These are phyloP conservation scores for Friedmanniomyces simplex DNA, from an alignment of 495 filamentous ascomycete species.

Conservation along the genomic window DNA sequence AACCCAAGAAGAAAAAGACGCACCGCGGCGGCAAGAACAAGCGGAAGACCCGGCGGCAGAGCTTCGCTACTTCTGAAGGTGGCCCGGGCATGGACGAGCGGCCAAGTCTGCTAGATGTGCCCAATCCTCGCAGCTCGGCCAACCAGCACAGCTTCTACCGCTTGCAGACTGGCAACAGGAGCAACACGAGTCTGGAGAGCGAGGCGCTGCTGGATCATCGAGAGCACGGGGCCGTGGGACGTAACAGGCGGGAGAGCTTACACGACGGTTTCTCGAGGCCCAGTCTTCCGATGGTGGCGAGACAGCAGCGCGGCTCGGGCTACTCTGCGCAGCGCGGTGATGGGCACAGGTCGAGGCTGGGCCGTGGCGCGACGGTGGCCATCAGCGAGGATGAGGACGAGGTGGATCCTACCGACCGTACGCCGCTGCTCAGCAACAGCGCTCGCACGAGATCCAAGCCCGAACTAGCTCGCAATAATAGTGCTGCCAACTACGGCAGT, in stretches of 20 bases:
- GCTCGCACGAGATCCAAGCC: constrained; percentile 13
- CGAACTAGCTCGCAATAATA: constrained; percentile 8
- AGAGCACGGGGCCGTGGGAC: constrained; percentile 2
- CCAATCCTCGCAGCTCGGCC: constrained; percentile 21
- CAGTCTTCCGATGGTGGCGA: constrained; percentile 10
- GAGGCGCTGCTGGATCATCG: constrained; percentile 33
- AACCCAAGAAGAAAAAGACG: constrained; percentile 32
- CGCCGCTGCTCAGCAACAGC: constrained; percentile 25
- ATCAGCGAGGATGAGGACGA: constrained; percentile 25
- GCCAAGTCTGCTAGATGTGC: constrained; percentile 27
- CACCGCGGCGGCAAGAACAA: constrained; percentile 50
- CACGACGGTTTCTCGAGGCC: constrained; percentile 10
- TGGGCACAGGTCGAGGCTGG: background rate
- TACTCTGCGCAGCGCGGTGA: background rate
- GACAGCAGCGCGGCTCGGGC: constrained; percentile 8
- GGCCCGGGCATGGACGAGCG: constrained; percentile 24
- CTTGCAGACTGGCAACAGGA: constrained; percentile 20
- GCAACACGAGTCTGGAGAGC: constrained; percentile 32
- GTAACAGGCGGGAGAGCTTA: constrained; percentile 10
- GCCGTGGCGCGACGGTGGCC: background rate
- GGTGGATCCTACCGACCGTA: constrained; percentile 25
- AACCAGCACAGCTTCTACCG: constrained; percentile 26
- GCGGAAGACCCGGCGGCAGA: constrained; percentile 47
- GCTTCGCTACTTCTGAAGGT: constrained; percentile 44
- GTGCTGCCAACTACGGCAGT: constrained; percentile 7